Base-by-base conservation (phyloP, 495 filamentous ascomycete species). In the Hyaloscypha bicolor region DNA sequence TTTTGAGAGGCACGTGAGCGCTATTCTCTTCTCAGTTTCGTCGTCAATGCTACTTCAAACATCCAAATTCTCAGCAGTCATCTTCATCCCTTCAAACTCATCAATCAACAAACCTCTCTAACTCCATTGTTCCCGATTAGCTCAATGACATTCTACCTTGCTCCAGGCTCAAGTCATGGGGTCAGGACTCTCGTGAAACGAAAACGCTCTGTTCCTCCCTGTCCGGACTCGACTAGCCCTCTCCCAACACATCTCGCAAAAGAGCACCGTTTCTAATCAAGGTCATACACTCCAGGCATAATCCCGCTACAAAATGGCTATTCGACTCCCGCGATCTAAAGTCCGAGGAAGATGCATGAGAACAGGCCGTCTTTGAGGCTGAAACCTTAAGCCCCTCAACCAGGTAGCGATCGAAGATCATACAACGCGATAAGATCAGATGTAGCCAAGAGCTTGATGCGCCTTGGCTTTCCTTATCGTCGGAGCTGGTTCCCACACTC, bases 381-480 rank as follows among this genome's bases (percentile, higher is more conserved):
- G 42, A 48, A 63, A 63, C 42, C 60, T 8, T 0, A 33, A 29
- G 31, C 14, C 22, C 42, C 60, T 63, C 48, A 42, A 31, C 39
- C 1, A 3, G 21, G n/a, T 12, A 19, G n/a, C 3, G 30, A 31
- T 53, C 39, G 19, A 19, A 53, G 29, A 53, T 32, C 14, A 33
- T 9, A n/a, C 14, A 55, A 0, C 19, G 9, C 6, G 19, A 64
- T 39, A 45, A 37, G 1, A 22, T 64, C 62, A 56, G 51, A 64
- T 64, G 62, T 37, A 35, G 62, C 33, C 21, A 37, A 56, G 19
- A 56, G 48, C 32, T 22, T 64, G 51, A 55, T 48, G 55, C 19
- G 22, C 30, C 32, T 39, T 55, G 51, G 48, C 62, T 55, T 55
- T 39, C 14, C 48, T 64, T 55, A 31, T 56, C 30, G 29, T 56